Evolutionary conservation across 1,139 yeast species (phyloP).

Genomic region (Hansenula anomala): DNA sequence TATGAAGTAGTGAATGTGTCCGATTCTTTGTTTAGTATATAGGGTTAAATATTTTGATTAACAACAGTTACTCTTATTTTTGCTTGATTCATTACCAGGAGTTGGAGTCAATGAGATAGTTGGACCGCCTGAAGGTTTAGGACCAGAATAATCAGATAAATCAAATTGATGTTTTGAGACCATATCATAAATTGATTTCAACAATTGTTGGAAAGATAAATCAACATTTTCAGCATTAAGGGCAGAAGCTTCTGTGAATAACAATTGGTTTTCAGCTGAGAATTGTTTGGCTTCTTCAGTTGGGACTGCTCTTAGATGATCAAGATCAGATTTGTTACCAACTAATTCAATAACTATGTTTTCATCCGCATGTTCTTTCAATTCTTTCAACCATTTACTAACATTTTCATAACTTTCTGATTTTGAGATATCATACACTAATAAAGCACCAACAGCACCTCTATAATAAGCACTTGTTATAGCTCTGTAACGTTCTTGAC

Average conservation of each 20-base stretch:
- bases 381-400: constrained; percentile 90
- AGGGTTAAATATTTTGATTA: too few relatives aligned
- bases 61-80: constrained; percentile 64
- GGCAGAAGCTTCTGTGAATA: constrained; percentile 97
- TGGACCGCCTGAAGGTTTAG: constrained; percentile 69
- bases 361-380: constrained; percentile 95
- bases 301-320: constrained; percentile 94
- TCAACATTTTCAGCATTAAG: constrained; percentile 94
- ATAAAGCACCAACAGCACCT: constrained; percentile 97
- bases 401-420: constrained; percentile 92
- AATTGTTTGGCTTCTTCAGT: constrained; percentile 96
- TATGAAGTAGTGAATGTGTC: too few relatives aligned
- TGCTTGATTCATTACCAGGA: constrained; percentile 72
- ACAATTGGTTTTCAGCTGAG: constrained; percentile 87
- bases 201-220: constrained; percentile 85
- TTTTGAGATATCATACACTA: constrained; percentile 93
- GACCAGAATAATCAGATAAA: constrained; percentile 49
- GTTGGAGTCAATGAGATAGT: constrained; percentile 93
- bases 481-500: constrained; percentile 97
- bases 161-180: constrained; percentile 85
- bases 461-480: constrained; percentile 96
- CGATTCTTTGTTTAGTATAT: too few relatives aligned
- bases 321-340: constrained; percentile 94
- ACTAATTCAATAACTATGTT: constrained; percentile 95
- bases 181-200: constrained; percentile 91